Conservation (phyloP, 1,139 yeast species). For the Pichia sp. region DNA sequence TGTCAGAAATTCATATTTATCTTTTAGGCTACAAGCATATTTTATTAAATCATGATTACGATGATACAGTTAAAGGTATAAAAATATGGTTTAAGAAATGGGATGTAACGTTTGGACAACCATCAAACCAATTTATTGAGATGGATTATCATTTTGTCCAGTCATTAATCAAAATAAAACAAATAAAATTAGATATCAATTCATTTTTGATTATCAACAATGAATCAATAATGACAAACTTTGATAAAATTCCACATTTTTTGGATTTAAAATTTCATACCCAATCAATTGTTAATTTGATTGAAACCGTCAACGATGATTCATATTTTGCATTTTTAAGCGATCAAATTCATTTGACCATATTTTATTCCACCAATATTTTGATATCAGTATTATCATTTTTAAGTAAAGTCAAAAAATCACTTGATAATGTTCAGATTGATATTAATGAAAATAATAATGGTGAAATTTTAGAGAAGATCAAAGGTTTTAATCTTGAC, state of each 20-base stretch:
- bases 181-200: slow-evolving; percentile 29
- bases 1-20: slow-evolving; percentile 67
- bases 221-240: background rate
- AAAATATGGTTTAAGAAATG: slow-evolving; percentile 62
- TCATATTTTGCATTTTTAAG: slow-evolving; percentile 62
- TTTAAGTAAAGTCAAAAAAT: background rate
- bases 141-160: slow-evolving; percentile 63
- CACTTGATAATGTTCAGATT: background rate
- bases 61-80: slow-evolving; percentile 26
- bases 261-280: slow-evolving; percentile 5
- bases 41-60: slow-evolving; percentile 30
- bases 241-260: slow-evolving; percentile 2
- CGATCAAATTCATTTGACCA: slow-evolving; percentile 59
- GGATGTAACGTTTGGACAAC: slow-evolving; percentile 65
- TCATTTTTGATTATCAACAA: background rate
- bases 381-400: slow-evolving; percentile 30
- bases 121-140: slow-evolving; percentile 71
- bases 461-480: background rate
- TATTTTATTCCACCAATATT: slow-evolving; percentile 45
- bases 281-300: slow-evolving; percentile 23
- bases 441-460: background rate
- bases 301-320: slow-evolving; percentile 44
- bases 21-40: slow-evolving; percentile 56
- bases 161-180: slow-evolving; percentile 36
- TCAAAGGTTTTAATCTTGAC: background rate